A percentile compares a stretch with the other conserved stretches of the same genome.
These are phyloP conservation scores for Alternaria conjuncta DNA, from an alignment of 2,329 filamentous ascomycete genomes.

Conservation along the genomic window DNA sequence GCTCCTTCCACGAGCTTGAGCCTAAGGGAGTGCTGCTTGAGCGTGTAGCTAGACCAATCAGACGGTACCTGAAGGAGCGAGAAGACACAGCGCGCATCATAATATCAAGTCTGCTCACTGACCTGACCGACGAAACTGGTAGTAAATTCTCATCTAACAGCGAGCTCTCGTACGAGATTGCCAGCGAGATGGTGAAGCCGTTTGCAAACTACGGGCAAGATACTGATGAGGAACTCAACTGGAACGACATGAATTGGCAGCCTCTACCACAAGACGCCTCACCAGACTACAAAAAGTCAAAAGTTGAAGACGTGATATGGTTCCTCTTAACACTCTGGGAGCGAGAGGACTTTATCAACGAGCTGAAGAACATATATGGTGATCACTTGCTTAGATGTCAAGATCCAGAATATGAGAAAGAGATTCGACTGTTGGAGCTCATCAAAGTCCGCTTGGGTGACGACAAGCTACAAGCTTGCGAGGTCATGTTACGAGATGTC, in stretches of 20 bases:
- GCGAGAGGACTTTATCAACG: slow-evolving; percentile 91
- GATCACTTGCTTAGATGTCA: slow-evolving; percentile 75
- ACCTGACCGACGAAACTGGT: slow-evolving; percentile 57
- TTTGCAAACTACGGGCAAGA: slow-evolving; percentile 61
- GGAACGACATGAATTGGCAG: slow-evolving; percentile 91
- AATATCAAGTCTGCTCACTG: slow-evolving; percentile 74
- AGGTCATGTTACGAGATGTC: slow-evolving; percentile 97
- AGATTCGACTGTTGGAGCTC: slow-evolving; percentile 79
- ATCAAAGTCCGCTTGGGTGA: slow-evolving; percentile 91
- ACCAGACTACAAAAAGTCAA: slow-evolving; percentile 85
- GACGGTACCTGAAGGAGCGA: slow-evolving; percentile 76
- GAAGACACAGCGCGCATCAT: slow-evolving; percentile 81
- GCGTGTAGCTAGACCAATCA: slow-evolving; percentile 74
- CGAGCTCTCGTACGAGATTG: slow-evolving; percentile 72
- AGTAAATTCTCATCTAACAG: slow-evolving; percentile 60
- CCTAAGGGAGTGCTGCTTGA: slow-evolving; percentile 79
- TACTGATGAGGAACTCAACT: slow-evolving; percentile 73
- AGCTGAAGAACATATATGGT: slow-evolving; percentile 88
- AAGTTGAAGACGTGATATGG: slow-evolving; percentile 88
- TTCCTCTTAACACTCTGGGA: slow-evolving; percentile 89
- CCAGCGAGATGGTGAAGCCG: slow-evolving; percentile 69
- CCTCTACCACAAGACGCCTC: slow-evolving; percentile 93
- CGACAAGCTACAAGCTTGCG: slow-evolving; percentile 83
- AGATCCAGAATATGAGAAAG: slow-evolving; percentile 72
- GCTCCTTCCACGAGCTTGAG: slow-evolving; percentile 76